Conservation (phyloP, 805 yeast species). For the Suhomyces vadensis region DNA sequence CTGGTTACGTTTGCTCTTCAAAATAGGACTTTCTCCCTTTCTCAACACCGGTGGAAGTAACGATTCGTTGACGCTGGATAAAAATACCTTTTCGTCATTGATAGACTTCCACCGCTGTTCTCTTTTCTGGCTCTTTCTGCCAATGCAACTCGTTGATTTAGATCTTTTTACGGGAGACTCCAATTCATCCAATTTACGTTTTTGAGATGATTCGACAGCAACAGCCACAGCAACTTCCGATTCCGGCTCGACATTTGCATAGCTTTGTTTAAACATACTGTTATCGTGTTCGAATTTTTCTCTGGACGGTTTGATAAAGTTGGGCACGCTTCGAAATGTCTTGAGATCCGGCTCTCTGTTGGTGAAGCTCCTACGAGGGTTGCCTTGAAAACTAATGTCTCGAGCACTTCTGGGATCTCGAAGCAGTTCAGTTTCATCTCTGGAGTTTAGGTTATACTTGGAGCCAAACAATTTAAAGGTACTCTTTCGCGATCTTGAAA, state of each 20-base stretch:
- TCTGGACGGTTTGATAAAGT: slow-evolving; percentile 2
- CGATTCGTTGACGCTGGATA: slow-evolving; percentile 30
- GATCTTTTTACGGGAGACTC: slow-evolving; percentile 22
- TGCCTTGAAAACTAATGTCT: not conserved
- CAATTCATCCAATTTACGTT: not conserved
- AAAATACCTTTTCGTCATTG: slow-evolving; percentile 29
- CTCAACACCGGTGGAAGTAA: slow-evolving; percentile 37
- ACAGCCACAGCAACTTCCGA: not conserved
- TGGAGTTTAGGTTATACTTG: slow-evolving; percentile 3
- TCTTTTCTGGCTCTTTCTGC: slow-evolving; percentile 14
- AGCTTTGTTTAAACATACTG: not conserved
- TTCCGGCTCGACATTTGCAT: slow-evolving; percentile 7
- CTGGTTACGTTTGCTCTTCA: slow-evolving; percentile 24
- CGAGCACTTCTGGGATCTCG: not conserved
- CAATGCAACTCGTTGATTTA: slow-evolving; percentile 24
- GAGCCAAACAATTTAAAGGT: slow-evolving; percentile 4
- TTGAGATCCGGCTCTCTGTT: slow-evolving; percentile 9
- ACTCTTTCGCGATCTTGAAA: slow-evolving; percentile 3
- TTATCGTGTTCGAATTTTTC: not conserved
- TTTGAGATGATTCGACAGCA: not conserved
- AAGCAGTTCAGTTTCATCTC: not conserved
- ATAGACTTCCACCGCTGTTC: slow-evolving; percentile 27
- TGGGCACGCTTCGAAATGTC: slow-evolving; percentile 16
- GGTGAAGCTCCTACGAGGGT: slow-evolving; percentile 2
- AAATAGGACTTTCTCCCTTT: slow-evolving; percentile 33